phyloP scores from a whole-genome alignment of 2,329 filamentous ascomycete genomes.

The Myotisia sp. region DNA sequence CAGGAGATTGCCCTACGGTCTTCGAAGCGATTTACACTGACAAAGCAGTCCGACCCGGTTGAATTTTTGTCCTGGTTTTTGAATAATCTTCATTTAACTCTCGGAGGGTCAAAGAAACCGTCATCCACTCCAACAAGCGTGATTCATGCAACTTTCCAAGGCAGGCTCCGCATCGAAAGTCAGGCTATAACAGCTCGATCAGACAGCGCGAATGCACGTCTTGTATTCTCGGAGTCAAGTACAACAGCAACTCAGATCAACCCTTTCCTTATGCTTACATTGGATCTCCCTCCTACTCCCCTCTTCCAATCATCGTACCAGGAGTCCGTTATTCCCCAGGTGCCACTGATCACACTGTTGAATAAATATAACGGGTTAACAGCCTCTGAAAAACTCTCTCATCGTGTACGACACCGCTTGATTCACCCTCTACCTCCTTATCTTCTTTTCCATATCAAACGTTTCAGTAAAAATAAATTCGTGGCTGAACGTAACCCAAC shows the following conservation, averaged over 20 bases:
- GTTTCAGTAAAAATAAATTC: slow-evolving; percentile 94
- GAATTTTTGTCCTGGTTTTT: slow-evolving; percentile 97
- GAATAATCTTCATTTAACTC: slow-evolving; percentile 81
- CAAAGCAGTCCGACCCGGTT: slow-evolving; percentile 82
- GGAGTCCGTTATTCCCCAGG: slow-evolving; percentile 78
- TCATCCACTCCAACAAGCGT: slow-evolving; percentile 53
- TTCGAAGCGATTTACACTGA: slow-evolving; percentile 83
- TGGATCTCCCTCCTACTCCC: slow-evolving; percentile 81
- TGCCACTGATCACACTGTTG: slow-evolving; percentile 65
- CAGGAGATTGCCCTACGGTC: slow-evolving; percentile 86
- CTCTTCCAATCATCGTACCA: slow-evolving; percentile 92
- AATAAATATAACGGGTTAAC: slow-evolving; percentile 83
- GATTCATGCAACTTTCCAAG: slow-evolving; percentile 86
- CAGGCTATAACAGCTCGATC: slow-evolving; percentile 87
- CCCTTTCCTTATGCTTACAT: slow-evolving; percentile 79
- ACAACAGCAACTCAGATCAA: slow-evolving; percentile 61
- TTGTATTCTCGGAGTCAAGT: slow-evolving; percentile 85
- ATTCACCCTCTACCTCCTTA: slow-evolving; percentile 83
- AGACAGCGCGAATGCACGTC: slow-evolving; percentile 61
- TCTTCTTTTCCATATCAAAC: slow-evolving; percentile 88
- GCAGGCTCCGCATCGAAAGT: slow-evolving; percentile 78
- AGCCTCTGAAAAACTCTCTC: slow-evolving; percentile 76
- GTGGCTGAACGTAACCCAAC: slow-evolving; percentile 92
- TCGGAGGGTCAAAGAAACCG: slow-evolving; percentile 81
- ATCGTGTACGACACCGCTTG: slow-evolving; percentile 76